Percentiles rank a stretch among this genome's conserved stretches.
These are phyloP conservation scores for Apiospora malaysiana DNA, from an alignment of 2,329 filamentous ascomycete genomes.

Conservation along the genomic window DNA sequence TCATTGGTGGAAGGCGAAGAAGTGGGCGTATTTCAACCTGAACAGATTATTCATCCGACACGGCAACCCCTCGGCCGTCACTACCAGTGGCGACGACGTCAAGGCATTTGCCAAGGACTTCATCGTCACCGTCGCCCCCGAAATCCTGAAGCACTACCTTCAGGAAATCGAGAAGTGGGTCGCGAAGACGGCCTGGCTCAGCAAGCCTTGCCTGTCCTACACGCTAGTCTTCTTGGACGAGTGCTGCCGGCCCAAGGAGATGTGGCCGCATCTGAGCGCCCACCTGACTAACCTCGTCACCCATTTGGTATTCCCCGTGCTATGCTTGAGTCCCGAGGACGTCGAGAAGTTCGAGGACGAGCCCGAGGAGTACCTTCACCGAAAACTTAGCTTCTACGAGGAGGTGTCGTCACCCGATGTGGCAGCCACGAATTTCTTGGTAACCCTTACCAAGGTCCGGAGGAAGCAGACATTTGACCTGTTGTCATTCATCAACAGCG, in stretches of 20 bases:
- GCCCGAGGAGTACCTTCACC: constrained; percentile 94
- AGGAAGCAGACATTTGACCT: constrained; percentile 97
- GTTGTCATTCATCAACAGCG: constrained; percentile 90
- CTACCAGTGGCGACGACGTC: constrained; percentile 79
- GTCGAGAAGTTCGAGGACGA: constrained; percentile 93
- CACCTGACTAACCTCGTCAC: constrained; percentile 93
- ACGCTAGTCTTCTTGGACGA: constrained; percentile 96
- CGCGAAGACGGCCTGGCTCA: constrained; percentile 90
- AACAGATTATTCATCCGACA: constrained; percentile 96
- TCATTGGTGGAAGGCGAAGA: constrained; percentile 99
- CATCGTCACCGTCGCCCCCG: constrained; percentile 87
- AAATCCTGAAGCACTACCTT: constrained; percentile 95
- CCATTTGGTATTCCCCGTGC: constrained; percentile 92
- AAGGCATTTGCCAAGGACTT: constrained; percentile 88
- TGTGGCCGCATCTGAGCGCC: constrained; percentile 93
- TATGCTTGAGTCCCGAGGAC: constrained; percentile 92
- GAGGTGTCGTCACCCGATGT: constrained; percentile 95
- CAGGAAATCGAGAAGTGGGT: constrained; percentile 98
- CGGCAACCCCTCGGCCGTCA: constrained; percentile 80
- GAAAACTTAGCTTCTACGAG: constrained; percentile 97
- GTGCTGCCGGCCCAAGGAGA: constrained; percentile 94
- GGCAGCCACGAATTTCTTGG: constrained; percentile 93
- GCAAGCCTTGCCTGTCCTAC: constrained; percentile 90
- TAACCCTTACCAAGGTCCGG: constrained; percentile 90
- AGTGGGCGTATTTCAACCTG: constrained; percentile 98